Evolutionary conservation across 331 rosid species (phyloP).

Genomic region (Acacia pycnantha): DNA sequence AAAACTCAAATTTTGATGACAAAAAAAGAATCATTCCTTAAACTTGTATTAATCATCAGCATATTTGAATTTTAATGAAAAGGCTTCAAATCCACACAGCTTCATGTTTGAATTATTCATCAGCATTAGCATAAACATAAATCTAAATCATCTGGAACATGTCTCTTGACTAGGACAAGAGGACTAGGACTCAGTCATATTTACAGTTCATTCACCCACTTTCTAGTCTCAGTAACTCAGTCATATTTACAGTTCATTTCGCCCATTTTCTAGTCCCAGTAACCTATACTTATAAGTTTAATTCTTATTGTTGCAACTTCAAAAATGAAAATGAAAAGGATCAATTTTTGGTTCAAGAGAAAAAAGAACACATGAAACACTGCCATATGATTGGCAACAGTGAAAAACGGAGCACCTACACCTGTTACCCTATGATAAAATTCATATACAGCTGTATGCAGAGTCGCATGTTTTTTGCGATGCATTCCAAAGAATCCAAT

Average conservation of each 20-base stretch:
- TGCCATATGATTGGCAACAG: constrained; percentile 5
- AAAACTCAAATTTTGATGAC: neutral
- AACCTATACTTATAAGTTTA: neutral
- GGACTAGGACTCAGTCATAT: constrained; percentile 8
- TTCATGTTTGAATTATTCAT: constrained; percentile 10
- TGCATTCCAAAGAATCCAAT: constrained; percentile 2
- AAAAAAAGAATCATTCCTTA: neutral
- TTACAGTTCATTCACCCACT: neutral
- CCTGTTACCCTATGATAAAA: neutral
- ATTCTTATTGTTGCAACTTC: constrained; percentile 11
- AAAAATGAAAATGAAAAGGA: neutral
- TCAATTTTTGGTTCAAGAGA: constrained; percentile 14
- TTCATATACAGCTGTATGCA: neutral
- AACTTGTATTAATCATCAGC: neutral
- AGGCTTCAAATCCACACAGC: constrained; percentile 5
- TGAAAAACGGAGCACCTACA: neutral
- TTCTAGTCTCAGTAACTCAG: neutral
- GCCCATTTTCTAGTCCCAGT: neutral
- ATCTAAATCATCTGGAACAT: neutral
- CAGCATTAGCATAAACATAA: constrained; percentile 23
- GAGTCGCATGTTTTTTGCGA: neutral
- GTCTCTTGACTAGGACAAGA: constrained; percentile 12
- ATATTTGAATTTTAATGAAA: neutral
- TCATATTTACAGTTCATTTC: constrained; percentile 10
- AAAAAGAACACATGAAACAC: constrained; percentile 13